Base-by-base conservation (phyloP, 208 protist genomes). In the Perkinsela sp. region DNA sequence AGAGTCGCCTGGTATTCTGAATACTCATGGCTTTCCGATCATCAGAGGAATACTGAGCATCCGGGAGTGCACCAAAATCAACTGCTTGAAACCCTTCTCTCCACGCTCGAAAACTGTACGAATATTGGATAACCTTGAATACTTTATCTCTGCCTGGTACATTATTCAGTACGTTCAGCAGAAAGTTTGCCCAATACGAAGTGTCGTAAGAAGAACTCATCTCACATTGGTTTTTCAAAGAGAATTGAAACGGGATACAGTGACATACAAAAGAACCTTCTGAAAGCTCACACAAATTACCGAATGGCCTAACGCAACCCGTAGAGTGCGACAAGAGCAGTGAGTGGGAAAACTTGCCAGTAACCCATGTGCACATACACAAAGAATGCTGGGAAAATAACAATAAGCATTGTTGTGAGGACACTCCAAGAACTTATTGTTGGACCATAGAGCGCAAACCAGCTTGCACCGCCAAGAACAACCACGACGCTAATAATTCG, bases 21-120 rank as follows among this genome's bases (percentile, higher is more conserved):
- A 90, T 90, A 22, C 84, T 92, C 86, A 92, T 92, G 30, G 89
- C 75, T 66, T 89, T 92, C 69, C 77, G 75, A 72, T 90, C 84
- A 31, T 85, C 68, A 0, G 76, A 73, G 1, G 84, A 84, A 69
- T 83, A 92, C 71, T 82, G 85, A 68, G 86, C 85, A 22, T 57
- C 40, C 13, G 40, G 6, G 40, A 6, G 40, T 6, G 22, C 40
- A 22, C 40, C 40, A 22, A 57, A 57, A 22, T 57, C 40, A 22
- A 57, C 40, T 22, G 6, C 40, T 6, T 57, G 40, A 13, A 92
- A 80, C 0, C 77, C 79, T 69, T 82, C 75, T 78, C 79, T 82
- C 80, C 82, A 92, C 30, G 89, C 71, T 69, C 75, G 75, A 32
- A 92, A 78, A 57, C 86, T 79, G 29, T 90, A 75, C 70, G 86